These are phyloP conservation scores for Kwoniella bestiolae DNA, from an alignment of 768 basidiomycete species.

Conservation along the genomic window DNA sequence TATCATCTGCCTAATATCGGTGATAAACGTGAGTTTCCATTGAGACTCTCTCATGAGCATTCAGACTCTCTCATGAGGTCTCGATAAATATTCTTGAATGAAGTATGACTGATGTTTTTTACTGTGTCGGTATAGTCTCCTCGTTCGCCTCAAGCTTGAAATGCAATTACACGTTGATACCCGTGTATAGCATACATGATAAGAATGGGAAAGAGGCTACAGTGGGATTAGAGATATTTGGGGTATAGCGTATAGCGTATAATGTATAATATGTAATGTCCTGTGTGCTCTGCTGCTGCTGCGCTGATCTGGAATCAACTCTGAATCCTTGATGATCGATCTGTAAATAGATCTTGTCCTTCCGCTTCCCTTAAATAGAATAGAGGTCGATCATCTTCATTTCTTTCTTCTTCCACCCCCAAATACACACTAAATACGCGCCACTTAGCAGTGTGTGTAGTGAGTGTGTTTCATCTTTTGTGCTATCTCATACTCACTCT, in stretches of 20 bases:
- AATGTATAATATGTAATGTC: not conserved
- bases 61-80: too few relatives aligned
- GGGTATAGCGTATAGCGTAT: conserved; percentile 12
- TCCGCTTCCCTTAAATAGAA: too few relatives aligned
- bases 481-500: not conserved
- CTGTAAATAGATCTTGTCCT: too few relatives aligned
- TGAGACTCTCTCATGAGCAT: too few relatives aligned
- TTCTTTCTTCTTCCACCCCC: too few relatives aligned
- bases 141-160: not conserved
- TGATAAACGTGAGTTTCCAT: not conserved
- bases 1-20: conserved; percentile 14
- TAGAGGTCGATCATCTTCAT: too few relatives aligned
- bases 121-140: not conserved
- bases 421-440: too few relatives aligned
- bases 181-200: conserved; percentile 30
- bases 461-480: conserved; percentile 17
- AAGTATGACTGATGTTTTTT: not conserved
- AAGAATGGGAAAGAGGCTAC: conserved; percentile 1
- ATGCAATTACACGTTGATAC: conserved; percentile 28
- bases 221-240: conserved; percentile 36
- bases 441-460: not conserved
- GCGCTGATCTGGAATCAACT: not conserved
- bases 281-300: not conserved
- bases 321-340: too few relatives aligned
- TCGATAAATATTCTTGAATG: too few relatives aligned